Evolutionary conservation across 2,329 filamentous ascomycete species (phyloP), one percentile per base, ranked within the genome.

Genomic region (Fusarium fujikuroi): DNA sequence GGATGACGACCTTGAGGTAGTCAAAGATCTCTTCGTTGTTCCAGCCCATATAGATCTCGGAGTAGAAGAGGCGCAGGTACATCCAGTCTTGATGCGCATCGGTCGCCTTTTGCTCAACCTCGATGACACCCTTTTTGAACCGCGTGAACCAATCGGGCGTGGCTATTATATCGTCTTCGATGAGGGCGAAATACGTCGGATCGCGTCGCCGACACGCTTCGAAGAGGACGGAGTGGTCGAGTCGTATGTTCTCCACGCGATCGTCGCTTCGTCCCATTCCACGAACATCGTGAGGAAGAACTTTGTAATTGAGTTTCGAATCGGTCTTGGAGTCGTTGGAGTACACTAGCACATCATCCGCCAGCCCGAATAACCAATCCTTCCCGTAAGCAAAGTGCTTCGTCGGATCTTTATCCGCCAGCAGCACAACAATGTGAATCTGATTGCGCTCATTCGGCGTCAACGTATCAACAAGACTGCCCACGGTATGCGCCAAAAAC

Each of bases 11-110:
- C 50, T 74, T 60, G 5, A 75, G 34, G 44, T 83, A 83, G 39
- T 63, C 71, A 5, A 76, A 74, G 71, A 78, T 78, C 66, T 83
- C 80, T 63, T 83, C 81, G 19, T 73, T 75, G 60, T 83, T 83
- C 82, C 82, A 83, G 9, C 81, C 81, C 76, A 83, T 80, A 18
- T 81, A 76, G 4, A 80, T 70, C 63, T 83, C 82, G 9, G 81
- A 82, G 69, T 83, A 83, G 70, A 83, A 83, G 34, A 83, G 70
- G 2, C 82, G 79, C 4, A 83, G 69, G 62, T 83, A 83, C 39
- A 83, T 63, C 81, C 81, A 82, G 60, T 80, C 77, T 21, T 49
- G 34, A 10, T 75, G 65, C 9, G 62, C 58, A 14, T 63, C 53
- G 12, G 68, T 66, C 14, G 74, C 52, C 18, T 57, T 54, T 12